These are phyloP conservation scores for Saccharomycopsis malanga DNA, from an alignment of 805 yeast genomes.

Conservation along the genomic window DNA sequence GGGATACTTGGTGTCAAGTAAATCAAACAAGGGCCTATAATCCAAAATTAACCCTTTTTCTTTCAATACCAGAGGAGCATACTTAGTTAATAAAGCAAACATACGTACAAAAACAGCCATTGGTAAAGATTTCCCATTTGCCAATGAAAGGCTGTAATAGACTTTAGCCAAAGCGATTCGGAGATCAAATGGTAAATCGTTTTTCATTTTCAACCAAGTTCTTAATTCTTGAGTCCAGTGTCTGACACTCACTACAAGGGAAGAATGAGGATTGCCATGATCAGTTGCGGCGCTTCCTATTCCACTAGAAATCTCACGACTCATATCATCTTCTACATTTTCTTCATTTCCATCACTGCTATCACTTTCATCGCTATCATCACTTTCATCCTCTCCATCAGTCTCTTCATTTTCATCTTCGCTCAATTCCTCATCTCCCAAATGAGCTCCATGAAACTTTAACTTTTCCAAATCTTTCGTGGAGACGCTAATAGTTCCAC, in stretches of 20 bases:
- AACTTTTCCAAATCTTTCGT: conserved; percentile 47
- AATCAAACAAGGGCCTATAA: conserved; percentile 30
- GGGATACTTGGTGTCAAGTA: conserved; percentile 33
- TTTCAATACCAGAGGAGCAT: conserved; percentile 28
- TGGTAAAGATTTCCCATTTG: conserved; percentile 63
- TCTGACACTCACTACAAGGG: conserved; percentile 65
- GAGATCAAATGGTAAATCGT: conserved; percentile 64
- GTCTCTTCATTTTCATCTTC: conserved; percentile 32
- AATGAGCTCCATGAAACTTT: conserved; percentile 28
- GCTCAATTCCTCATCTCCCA: conserved; percentile 31
- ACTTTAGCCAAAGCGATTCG: conserved; percentile 58
- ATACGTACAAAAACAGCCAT: conserved; percentile 54
- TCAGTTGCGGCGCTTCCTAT: conserved; percentile 6
- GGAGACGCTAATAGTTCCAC: conserved; percentile 59
- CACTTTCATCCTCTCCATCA: conserved; percentile 29
- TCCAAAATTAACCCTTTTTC: conserved; percentile 31
- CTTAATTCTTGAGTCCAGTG: conserved; percentile 85
- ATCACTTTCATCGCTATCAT: conserved; percentile 30
- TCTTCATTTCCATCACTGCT: conserved; percentile 30
- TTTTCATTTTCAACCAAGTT: conserved; percentile 70
- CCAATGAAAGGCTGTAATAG: conserved; percentile 63
- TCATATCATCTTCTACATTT: conserved; percentile 31
- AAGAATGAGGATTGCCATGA: conserved; percentile 45
- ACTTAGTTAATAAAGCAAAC: conserved; percentile 48
- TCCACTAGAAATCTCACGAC: conserved; percentile 24